Percentiles rank a stretch among this genome's conserved stretches.
Evolutionary conservation across 106 monocot species (phyloP).

Genomic region (Acorus calamus): DNA sequence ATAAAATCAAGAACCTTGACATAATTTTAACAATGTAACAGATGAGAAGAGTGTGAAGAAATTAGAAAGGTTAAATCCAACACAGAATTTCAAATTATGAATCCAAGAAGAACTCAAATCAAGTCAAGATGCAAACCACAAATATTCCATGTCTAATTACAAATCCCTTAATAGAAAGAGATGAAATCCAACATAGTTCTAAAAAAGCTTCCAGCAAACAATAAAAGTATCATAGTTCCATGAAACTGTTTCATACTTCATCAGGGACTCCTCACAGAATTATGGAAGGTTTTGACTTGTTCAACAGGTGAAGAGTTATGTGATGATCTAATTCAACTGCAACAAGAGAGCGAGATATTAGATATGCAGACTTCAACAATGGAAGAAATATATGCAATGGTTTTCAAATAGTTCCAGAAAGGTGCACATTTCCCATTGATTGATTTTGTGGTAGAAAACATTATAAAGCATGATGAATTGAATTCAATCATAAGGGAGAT

Average conservation of each 20-base stretch:
- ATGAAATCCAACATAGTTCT: too few species aligned
- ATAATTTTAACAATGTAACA: too few species aligned
- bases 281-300: constrained; percentile 1
- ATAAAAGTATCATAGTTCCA: too few species aligned
- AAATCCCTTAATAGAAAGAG: too few species aligned
- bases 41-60: too few species aligned
- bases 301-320: not conserved
- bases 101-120: too few species aligned
- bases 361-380: constrained; percentile 16
- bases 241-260: not conserved
- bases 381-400: constrained; percentile 12
- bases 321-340: constrained; percentile 15
- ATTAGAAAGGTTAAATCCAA: too few species aligned
- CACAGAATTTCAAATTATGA: too few species aligned
- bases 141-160: too few species aligned
- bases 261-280: not conserved
- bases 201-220: too few species aligned
- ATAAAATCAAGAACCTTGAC: too few species aligned
- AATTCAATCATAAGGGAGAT: constrained; percentile 14
- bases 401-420: constrained; percentile 11
- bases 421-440: constrained; percentile 5
- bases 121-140: too few species aligned
- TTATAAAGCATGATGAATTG: constrained; percentile 18
- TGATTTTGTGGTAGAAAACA: constrained; percentile 13
- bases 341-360: constrained; percentile 17